Conservation (phyloP, 768 basidiomycete species). For the Tulasnella calospora region DNA sequence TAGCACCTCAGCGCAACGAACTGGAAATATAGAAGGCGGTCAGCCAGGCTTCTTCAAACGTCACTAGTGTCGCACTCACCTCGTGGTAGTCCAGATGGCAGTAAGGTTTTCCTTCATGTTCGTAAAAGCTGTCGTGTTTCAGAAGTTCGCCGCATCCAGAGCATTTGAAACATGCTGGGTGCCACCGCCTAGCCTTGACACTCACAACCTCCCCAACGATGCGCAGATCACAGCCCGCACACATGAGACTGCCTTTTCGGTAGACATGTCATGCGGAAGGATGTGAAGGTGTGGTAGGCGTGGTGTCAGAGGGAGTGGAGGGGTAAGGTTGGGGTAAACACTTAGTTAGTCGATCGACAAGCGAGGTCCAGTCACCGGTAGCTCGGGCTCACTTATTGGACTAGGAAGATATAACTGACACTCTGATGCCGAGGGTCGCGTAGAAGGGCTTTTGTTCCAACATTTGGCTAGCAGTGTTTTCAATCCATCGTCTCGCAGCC, state of each 20-base stretch:
- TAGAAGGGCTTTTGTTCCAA: background rate
- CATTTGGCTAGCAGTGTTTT: background rate
- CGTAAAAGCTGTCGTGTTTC: slow-evolving; percentile 91
- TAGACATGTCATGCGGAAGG: slow-evolving; percentile 5
- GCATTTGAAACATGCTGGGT: slow-evolving; percentile 81
- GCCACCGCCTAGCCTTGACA: slow-evolving; percentile 88
- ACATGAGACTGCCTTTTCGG: slow-evolving; percentile 37
- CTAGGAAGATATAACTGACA: background rate
- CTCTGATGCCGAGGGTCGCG: background rate
- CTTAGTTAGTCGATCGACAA: too few species aligned
- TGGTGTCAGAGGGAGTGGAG: too few species aligned
- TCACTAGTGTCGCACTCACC: slow-evolving; percentile 45
- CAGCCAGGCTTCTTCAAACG: background rate
- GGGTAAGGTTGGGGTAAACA: too few species aligned
- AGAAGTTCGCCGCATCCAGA: slow-evolving; percentile 70
- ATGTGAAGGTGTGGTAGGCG: background rate
- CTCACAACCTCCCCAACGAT: slow-evolving; percentile 86
- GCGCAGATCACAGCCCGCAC: slow-evolving; percentile 69
- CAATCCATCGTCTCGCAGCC: background rate
- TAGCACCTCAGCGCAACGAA: slow-evolving; percentile 87
- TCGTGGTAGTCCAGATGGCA: slow-evolving; percentile 97
- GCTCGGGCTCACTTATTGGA: too few species aligned
- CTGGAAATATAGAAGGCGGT: slow-evolving; percentile 42
- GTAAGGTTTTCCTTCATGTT: slow-evolving; percentile 79
- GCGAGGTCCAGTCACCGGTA: too few species aligned